Evolutionary conservation across 2,329 filamentous ascomycete species (phyloP).

Genomic region (Teratosphaeria viscida): DNA sequence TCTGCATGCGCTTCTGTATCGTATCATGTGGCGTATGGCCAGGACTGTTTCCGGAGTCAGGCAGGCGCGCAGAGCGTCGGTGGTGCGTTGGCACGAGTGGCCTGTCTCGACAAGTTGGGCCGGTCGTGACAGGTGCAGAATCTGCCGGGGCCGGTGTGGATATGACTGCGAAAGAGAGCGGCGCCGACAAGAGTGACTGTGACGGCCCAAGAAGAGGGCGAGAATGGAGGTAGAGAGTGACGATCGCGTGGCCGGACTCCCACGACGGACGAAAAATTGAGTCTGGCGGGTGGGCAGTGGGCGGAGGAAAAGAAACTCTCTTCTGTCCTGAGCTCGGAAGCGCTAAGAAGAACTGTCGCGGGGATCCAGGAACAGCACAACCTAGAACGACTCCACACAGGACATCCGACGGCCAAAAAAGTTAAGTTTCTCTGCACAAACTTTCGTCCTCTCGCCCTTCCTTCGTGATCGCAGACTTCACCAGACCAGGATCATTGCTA

Average conservation of each 20-base stretch:
- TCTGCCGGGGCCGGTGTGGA: not conserved
- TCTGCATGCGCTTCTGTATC: slow-evolving; percentile 14
- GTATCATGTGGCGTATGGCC: slow-evolving; percentile 10
- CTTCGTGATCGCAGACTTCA: not conserved
- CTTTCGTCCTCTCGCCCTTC: not conserved
- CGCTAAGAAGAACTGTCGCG: not conserved
- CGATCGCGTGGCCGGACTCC: not conserved
- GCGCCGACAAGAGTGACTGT: not conserved
- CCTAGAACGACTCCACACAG: not conserved
- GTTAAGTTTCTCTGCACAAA: not conserved
- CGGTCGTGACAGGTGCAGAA: not conserved
- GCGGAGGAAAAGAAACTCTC: not conserved
- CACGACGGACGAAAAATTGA: not conserved
- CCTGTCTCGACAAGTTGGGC: not conserved
- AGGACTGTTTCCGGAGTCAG: slow-evolving; percentile 13
- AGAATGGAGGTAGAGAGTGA: not conserved
- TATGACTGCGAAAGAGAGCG: not conserved
- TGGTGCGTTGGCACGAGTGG: slow-evolving; percentile 17
- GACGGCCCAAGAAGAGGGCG: not conserved
- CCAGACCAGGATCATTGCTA: not conserved
- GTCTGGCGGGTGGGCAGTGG: not conserved
- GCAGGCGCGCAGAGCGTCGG: slow-evolving; percentile 9
- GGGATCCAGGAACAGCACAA: not conserved
- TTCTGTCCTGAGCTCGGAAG: not conserved
- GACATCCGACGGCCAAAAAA: not conserved